These are phyloP conservation scores for Lactifluus volemus DNA, from an alignment of 768 basidiomycete genomes.

Conservation along the genomic window DNA sequence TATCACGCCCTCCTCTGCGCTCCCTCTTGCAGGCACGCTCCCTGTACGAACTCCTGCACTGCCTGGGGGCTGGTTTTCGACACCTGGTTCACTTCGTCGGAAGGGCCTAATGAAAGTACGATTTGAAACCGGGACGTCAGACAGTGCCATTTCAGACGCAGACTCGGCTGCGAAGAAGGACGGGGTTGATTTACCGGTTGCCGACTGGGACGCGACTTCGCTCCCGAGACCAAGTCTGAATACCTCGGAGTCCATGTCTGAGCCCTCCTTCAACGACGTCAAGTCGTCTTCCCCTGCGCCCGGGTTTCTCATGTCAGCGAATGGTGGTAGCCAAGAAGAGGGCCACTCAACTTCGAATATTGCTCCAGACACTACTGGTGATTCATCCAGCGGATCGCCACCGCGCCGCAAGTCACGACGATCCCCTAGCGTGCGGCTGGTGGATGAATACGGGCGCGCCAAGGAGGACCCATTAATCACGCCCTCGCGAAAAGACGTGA, in stretches of 20 bases:
- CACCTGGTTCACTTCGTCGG: slow-evolving; percentile 38
- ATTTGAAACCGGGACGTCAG: slow-evolving; percentile 43
- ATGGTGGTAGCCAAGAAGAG: background rate
- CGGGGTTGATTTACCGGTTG: slow-evolving; percentile 1
- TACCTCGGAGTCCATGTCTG: slow-evolving; percentile 12
- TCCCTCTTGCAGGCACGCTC: slow-evolving; percentile 10
- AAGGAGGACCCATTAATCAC: slow-evolving; percentile 4
- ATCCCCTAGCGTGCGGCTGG: slow-evolving; percentile 48
- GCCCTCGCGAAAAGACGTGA: slow-evolving; percentile 18
- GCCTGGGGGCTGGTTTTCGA: slow-evolving; percentile 39
- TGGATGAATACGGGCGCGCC: slow-evolving; percentile 57
- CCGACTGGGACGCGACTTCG: slow-evolving; percentile 3
- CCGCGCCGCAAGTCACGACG: slow-evolving; percentile 33
- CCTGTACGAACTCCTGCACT: slow-evolving; percentile 37
- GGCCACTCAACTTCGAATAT: background rate
- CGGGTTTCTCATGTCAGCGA: background rate
- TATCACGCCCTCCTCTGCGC: background rate
- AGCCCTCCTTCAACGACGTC: slow-evolving; percentile 16
- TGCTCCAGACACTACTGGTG: slow-evolving; percentile 20
- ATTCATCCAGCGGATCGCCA: slow-evolving; percentile 16
- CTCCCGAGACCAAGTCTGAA: background rate
- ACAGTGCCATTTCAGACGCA: slow-evolving; percentile 24
- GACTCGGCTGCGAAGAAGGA: slow-evolving; percentile 16
- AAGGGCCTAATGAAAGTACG: slow-evolving; percentile 65
- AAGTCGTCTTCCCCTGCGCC: slow-evolving; percentile 13